phyloP scores from a whole-genome alignment of 345 rosid species.

The Noccaea caerulescens region DNA sequence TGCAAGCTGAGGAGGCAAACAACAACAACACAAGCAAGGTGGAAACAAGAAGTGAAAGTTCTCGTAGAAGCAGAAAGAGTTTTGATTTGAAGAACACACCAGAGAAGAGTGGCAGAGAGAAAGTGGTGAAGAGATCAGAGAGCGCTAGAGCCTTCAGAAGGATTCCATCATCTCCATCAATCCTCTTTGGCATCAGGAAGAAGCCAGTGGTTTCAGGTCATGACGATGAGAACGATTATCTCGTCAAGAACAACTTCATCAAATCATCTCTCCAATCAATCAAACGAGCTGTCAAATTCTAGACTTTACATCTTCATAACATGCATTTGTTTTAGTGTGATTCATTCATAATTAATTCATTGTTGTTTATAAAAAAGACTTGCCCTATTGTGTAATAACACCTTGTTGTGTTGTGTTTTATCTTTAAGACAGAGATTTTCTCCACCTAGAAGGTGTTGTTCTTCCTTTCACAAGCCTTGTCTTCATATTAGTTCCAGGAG shows the following conservation, averaged over 20 bases:
- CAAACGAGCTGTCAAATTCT: constrained; percentile 68
- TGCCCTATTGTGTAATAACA: constrained; percentile 47
- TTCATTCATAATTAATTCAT: constrained; percentile 40
- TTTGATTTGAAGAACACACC: constrained; percentile 49
- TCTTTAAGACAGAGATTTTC: constrained; percentile 60
- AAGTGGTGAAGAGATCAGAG: constrained; percentile 66
- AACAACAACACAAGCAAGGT: constrained; percentile 30
- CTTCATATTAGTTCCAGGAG: constrained; percentile 65
- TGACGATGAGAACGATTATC: constrained; percentile 57
- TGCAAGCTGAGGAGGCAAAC: constrained; percentile 26
- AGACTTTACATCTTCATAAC: constrained; percentile 14
- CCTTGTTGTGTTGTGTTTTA: constrained; percentile 50
- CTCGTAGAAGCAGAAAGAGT: constrained; percentile 42
- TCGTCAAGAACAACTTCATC: constrained; percentile 66
- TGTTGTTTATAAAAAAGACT: constrained; percentile 30
- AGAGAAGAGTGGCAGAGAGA: constrained; percentile 55
- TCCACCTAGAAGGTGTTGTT: constrained; percentile 61
- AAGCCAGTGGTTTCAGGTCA: constrained; percentile 66
- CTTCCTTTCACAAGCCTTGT: constrained; percentile 60
- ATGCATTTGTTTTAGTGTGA: constrained; percentile 27
- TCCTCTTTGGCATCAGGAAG: constrained; percentile 77
- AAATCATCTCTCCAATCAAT: constrained; percentile 73
- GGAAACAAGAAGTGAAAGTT: constrained; percentile 40
- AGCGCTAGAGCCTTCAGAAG: constrained; percentile 80
- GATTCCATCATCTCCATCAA: constrained; percentile 90